phyloP scores from a whole-genome alignment of 495 filamentous ascomycete genomes.

The Margaritispora aquatica region DNA sequence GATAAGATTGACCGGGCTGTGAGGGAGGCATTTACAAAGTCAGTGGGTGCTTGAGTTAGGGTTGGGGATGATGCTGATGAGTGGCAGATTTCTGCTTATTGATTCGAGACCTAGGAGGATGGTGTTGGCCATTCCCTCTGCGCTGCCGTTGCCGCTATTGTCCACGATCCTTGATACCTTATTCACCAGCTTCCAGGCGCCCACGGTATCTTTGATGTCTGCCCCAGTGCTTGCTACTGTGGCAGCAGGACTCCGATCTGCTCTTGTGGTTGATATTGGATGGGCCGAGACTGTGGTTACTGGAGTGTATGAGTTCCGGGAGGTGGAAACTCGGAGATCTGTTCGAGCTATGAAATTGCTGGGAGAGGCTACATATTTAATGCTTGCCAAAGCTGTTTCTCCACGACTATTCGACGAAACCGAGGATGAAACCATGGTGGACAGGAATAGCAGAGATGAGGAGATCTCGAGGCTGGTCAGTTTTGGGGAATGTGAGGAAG shows the following conservation, averaged over 20 bases:
- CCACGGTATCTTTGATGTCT: slow-evolving; percentile 75
- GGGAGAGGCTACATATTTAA: slow-evolving; percentile 57
- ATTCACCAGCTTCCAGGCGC: slow-evolving; percentile 73
- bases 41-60: slow-evolving; percentile 4
- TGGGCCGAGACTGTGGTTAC: slow-evolving; percentile 85
- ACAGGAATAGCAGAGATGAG: neutral
- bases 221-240: slow-evolving; percentile 64
- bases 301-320: slow-evolving; percentile 81
- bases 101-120: slow-evolving; percentile 70
- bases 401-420: slow-evolving; percentile 1
- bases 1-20: slow-evolving; percentile 85
- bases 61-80: neutral
- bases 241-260: slow-evolving; percentile 74
- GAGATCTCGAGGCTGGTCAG: slow-evolving; percentile 29
- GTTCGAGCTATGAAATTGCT: slow-evolving; percentile 68
- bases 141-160: slow-evolving; percentile 71
- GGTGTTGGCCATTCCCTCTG: slow-evolving; percentile 65
- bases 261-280: slow-evolving; percentile 79
- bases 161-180: slow-evolving; percentile 66
- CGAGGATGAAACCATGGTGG: slow-evolving; percentile 12
- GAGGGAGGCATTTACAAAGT: slow-evolving; percentile 79
- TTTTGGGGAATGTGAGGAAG: slow-evolving; percentile 76
- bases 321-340: slow-evolving; percentile 59
- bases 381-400: slow-evolving; percentile 42
- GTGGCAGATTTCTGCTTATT: slow-evolving; percentile 61